These are phyloP conservation scores for Cytospora schulzeri DNA, from an alignment of 2,329 filamentous ascomycete genomes.

Conservation along the genomic window DNA sequence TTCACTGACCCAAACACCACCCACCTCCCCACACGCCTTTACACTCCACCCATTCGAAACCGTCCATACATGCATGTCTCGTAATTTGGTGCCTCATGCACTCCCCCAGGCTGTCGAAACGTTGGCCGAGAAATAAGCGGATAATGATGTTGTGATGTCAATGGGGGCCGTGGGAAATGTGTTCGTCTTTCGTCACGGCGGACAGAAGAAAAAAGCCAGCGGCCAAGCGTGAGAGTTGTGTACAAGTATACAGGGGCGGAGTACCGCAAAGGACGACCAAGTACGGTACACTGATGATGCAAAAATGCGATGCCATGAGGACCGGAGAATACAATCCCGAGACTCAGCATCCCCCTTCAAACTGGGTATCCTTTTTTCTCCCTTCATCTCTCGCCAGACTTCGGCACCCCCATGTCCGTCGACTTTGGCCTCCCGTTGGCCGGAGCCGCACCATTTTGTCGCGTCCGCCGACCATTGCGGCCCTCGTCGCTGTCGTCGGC, in stretches of 20 bases:
- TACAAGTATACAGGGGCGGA: slow-evolving; percentile 24
- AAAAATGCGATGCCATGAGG: slow-evolving; percentile 12
- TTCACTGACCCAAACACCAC: background rate
- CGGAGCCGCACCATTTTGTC: slow-evolving; percentile 42
- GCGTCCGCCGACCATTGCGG: slow-evolving; percentile 40
- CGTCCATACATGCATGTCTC: background rate
- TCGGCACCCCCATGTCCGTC: slow-evolving; percentile 56
- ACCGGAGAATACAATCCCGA: slow-evolving; percentile 14
- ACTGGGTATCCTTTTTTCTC: background rate
- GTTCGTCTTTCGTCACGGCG: background rate
- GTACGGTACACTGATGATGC: slow-evolving; percentile 8
- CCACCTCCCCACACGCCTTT: background rate
- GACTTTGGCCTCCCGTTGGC: slow-evolving; percentile 40
- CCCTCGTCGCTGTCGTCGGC: slow-evolving; percentile 76
- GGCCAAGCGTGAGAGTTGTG: slow-evolving; percentile 3
- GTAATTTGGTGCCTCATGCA: background rate
- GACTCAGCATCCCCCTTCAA: slow-evolving; percentile 1
- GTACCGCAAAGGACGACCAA: slow-evolving; percentile 13
- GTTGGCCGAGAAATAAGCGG: background rate
- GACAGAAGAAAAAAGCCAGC: background rate
- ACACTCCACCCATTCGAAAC: background rate
- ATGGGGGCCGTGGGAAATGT: background rate
- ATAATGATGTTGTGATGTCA: background rate
- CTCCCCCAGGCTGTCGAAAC: background rate
- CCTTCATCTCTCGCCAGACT: slow-evolving; percentile 40